Percentiles rank a stretch among this genome's conserved stretches.
phyloP scores from a whole-genome alignment of 768 basidiomycete species.

The Tricholoma sp. region DNA sequence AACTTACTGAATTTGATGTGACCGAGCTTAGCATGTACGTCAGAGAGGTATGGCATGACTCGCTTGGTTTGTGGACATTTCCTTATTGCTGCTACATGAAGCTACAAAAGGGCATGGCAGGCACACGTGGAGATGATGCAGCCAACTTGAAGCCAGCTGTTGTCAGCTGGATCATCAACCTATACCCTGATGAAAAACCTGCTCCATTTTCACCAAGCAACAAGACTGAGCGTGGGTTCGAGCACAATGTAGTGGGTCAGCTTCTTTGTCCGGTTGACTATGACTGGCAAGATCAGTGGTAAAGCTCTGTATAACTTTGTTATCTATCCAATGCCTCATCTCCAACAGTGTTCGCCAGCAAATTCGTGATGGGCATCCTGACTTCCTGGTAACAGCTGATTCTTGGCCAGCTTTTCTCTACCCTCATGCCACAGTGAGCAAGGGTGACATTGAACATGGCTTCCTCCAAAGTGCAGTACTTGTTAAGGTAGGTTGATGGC shows the following conservation, averaged over 20 bases:
- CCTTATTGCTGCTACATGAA: neutral
- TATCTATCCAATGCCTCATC: neutral
- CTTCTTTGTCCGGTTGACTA: constrained; percentile 15
- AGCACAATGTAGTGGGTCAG: constrained; percentile 9
- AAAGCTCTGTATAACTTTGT: neutral
- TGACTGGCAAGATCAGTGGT: constrained; percentile 15
- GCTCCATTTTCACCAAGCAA: neutral
- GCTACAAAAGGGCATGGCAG: neutral
- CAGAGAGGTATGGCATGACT: neutral
- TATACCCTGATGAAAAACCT: neutral
- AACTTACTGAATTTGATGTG: neutral
- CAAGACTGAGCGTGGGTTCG: constrained; percentile 10
- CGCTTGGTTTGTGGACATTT: no score
- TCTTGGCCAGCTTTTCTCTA: constrained; percentile 5
- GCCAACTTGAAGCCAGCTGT: neutral
- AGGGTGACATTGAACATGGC: constrained; percentile 2
- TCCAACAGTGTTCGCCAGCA: neutral
- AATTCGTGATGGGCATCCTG: constrained; percentile 7
- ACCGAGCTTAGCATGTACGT: neutral
- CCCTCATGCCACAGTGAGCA: neutral
- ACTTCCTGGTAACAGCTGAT: neutral
- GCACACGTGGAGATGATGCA: constrained; percentile 9
- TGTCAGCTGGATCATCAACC: neutral
- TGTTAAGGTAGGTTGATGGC: constrained; percentile 7
- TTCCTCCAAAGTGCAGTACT: constrained; percentile 7